These are phyloP conservation scores for Thielaviopsis euricoi DNA, from an alignment of 2,329 filamentous ascomycete genomes.

Conservation along the genomic window DNA sequence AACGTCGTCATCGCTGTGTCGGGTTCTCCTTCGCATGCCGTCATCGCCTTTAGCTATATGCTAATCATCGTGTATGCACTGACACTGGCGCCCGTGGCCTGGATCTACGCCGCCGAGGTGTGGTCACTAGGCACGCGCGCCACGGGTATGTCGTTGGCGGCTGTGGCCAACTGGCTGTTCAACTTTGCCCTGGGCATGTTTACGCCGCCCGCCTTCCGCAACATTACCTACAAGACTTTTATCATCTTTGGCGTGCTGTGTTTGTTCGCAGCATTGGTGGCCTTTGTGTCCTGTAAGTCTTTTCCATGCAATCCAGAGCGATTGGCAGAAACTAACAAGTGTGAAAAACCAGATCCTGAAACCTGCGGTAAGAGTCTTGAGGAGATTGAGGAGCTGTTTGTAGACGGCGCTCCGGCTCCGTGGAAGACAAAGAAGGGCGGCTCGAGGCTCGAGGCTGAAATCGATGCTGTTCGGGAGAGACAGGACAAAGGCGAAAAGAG, in stretches of 20 bases:
- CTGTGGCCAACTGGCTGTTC: conserved; percentile 30
- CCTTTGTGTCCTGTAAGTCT: conserved; percentile 20
- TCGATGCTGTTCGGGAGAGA: conserved; percentile 16
- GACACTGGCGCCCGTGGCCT: conserved; percentile 46
- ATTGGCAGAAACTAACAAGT: too few relatives aligned
- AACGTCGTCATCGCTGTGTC: conserved; percentile 29
- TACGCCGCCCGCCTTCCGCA: conserved; percentile 22
- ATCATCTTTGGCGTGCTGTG: conserved; percentile 27
- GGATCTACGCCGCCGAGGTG: conserved; percentile 50
- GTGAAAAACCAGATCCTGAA: conserved; percentile 21
- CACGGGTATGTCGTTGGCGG: conserved; percentile 39
- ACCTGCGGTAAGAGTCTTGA: conserved; percentile 26
- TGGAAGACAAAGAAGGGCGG: conserved; percentile 24
- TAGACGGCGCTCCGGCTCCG: conserved; percentile 18
- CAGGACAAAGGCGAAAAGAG: conserved; percentile 11
- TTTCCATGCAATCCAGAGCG: not conserved
- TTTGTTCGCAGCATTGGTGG: conserved; percentile 26
- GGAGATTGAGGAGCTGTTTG: conserved; percentile 23
- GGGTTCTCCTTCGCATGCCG: conserved; percentile 37
- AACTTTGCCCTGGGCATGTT: conserved; percentile 25
- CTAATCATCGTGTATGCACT: conserved; percentile 47
- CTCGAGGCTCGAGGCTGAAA: conserved; percentile 16
- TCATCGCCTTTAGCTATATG: conserved; percentile 50
- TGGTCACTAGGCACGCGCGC: conserved; percentile 45
- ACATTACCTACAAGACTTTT: conserved; percentile 20